Base-by-base conservation (phyloP, 371 early-diverging fungal genomes). In the Fennellomyces sp. region DNA sequence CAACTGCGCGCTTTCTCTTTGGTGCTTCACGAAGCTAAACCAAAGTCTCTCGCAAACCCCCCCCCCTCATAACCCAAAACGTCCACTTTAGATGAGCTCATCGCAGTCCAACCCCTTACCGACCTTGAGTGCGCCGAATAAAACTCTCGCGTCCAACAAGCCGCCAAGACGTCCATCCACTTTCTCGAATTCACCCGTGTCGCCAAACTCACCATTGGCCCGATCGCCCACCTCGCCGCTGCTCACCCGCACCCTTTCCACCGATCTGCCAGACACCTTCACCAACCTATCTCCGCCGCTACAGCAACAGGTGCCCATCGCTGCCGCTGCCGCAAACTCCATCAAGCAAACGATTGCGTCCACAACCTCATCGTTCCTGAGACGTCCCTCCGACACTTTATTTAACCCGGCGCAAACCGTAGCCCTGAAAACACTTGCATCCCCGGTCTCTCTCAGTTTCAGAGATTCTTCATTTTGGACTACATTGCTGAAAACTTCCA, bases 381-480 rank as follows among this genome's bases (percentile, higher is more conserved):
- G 56, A 38, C 52, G 58, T 45, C 52, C 52, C 19, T 66, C 70
- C 48, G 76, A 80, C 5, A 66, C 59, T 15, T 57, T 75, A 38
- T 75, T 84, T 13, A 73, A 68, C 11, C 39, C 71, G 5, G 21
- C 60, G 17, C 84, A 84, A 51, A 55, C 73, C 25, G 61, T 68
- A 13, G 69, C 74, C 17, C 69, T 81, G n/a, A 80, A 78, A 41
- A 66, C 80, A 0, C 63, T 84, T 31, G 78, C 80, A 51, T 78
- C 82, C 11, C n/a, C 66, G 41, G 42, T 45, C 15, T 25, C 60
- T 23, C 36, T 68, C n/a, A 42, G 59, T 36, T 7, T 51, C 15
- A 30, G 57, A 33, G 73, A 76, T 60, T 63, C 69, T 25, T 67
- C 75, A n/a, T 66, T 69, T 33, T 82, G 82, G 82, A 68, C 61